Evolutionary conservation across 148 eudicot genomes (phyloP).

Genomic region (Nepenthes gracilis): DNA sequence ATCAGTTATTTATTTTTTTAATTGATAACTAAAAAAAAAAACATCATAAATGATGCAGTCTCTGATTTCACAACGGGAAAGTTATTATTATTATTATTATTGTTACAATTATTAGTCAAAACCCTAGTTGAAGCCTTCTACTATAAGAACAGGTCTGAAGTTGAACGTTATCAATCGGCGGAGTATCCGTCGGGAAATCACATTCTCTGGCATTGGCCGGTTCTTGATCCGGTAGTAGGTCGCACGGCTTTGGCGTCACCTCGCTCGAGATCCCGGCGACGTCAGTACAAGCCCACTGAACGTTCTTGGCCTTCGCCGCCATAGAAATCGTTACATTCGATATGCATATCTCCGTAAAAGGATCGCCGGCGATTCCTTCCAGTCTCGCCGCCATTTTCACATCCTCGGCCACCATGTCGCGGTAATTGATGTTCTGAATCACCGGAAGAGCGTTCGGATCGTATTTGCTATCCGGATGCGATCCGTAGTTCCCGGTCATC

Average conservation of each 20-base stretch:
- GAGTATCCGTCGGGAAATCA: conserved; percentile 46
- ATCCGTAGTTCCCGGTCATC: conserved; percentile 92
- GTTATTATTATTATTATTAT: no score
- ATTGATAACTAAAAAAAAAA: no score
- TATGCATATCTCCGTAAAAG: conserved; percentile 74
- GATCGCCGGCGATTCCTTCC: conserved; percentile 71
- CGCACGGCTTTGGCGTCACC: conserved; percentile 66
- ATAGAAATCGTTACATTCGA: conserved; percentile 71
- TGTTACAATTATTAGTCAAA: no score
- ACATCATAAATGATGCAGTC: no score
- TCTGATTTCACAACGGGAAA: no score
- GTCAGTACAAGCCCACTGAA: conserved; percentile 71
- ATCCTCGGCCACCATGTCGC: conserved; percentile 69
- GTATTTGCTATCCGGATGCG: conserved; percentile 64
- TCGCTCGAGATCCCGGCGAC: conserved; percentile 58
- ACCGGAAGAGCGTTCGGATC: conserved; percentile 69
- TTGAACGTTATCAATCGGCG: conserved; percentile 53
- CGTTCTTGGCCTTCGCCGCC: conserved; percentile 49
- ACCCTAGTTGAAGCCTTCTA: conserved; percentile 1
- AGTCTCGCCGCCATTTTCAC: conserved; percentile 68
- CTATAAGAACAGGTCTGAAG: conserved; percentile 42
- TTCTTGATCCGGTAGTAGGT: conserved; percentile 39
- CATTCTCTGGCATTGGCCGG: conserved; percentile 20
- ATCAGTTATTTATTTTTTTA: no score
- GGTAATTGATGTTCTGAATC: conserved; percentile 66